phyloP scores from a whole-genome alignment of 1,284 basidiomycete species.

The Leccinum holopus region DNA sequence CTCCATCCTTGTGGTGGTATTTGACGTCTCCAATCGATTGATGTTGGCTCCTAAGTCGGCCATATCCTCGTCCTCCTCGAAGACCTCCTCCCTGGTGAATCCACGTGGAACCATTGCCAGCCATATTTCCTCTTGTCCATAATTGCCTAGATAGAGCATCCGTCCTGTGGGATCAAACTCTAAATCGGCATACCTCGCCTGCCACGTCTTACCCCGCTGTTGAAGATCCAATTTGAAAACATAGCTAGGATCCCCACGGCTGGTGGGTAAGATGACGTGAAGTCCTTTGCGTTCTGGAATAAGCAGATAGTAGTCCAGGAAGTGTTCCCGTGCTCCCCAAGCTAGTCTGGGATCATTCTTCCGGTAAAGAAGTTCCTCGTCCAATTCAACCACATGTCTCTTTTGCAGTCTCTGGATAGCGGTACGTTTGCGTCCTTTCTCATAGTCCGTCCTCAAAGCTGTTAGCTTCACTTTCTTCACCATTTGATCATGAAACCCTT shows the following conservation, averaged over 20 bases:
- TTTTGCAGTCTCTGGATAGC: neutral
- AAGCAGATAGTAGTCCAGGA: constrained; percentile 1
- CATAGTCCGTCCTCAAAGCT: neutral
- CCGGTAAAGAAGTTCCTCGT: neutral
- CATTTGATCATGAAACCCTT: neutral
- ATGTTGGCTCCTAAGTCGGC: neutral
- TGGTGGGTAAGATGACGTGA: neutral
- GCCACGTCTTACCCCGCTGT: neutral
- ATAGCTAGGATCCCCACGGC: constrained; percentile 1
- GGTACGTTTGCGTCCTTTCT: neutral
- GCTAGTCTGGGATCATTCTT: neutral
- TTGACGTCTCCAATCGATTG: neutral
- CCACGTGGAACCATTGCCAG: neutral
- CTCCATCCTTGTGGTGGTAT: neutral
- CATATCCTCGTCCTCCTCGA: neutral
- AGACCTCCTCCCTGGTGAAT: neutral
- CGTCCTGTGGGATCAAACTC: constrained; percentile 1
- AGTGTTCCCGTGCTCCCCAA: neutral
- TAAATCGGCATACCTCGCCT: neutral
- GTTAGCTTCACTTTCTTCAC: neutral
- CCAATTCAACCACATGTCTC: neutral
- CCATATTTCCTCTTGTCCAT: constrained; percentile 6
- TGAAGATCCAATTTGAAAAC: constrained; percentile 1
- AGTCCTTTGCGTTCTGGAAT: neutral
- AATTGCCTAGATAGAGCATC: constrained; percentile 6